These are phyloP conservation scores for Rhododendron molle DNA, from an alignment of 148 eudicot genomes.

Conservation along the genomic window DNA sequence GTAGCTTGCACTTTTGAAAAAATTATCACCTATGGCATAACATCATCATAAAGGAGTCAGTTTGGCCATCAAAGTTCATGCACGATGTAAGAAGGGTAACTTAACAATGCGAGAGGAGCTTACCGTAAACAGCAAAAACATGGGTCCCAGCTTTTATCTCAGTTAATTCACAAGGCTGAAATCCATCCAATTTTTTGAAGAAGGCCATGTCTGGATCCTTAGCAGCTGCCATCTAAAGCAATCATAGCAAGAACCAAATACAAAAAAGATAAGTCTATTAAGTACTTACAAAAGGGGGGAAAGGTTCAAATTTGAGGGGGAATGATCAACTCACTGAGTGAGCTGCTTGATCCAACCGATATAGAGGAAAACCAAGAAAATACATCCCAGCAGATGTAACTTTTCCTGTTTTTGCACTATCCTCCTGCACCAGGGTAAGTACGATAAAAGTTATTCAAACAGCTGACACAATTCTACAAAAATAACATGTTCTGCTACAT, in stretches of 20 bases:
- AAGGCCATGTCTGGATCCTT: slow-evolving; percentile 93
- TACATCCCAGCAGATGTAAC: slow-evolving; percentile 92
- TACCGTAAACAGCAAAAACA: slow-evolving; percentile 92
- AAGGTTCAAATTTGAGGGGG: not conserved
- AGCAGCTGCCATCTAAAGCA: slow-evolving; percentile 54
- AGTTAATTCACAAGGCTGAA: slow-evolving; percentile 86
- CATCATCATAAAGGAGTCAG: slow-evolving; percentile 1
- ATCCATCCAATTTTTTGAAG: slow-evolving; percentile 83
- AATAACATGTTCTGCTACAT: not conserved
- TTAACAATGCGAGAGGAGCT: not conserved
- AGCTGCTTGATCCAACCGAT: slow-evolving; percentile 57
- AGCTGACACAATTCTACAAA: not conserved
- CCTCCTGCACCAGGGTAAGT: slow-evolving; percentile 52
- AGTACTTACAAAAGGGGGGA: not conserved
- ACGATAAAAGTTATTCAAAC: not conserved
- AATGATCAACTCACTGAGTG: slow-evolving; percentile 51
- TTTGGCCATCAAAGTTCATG: not conserved
- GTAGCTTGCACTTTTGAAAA: slow-evolving; percentile 85
- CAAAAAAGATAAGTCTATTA: not conserved
- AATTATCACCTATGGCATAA: slow-evolving; percentile 67
- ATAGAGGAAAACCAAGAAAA: slow-evolving; percentile 94
- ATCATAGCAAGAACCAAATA: slow-evolving; percentile 11
- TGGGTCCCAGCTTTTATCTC: slow-evolving; percentile 87
- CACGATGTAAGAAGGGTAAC: not conserved
- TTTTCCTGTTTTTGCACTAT: slow-evolving; percentile 79